Conservation (phyloP, 345 rosid species). For the Syzygium grande region DNA sequence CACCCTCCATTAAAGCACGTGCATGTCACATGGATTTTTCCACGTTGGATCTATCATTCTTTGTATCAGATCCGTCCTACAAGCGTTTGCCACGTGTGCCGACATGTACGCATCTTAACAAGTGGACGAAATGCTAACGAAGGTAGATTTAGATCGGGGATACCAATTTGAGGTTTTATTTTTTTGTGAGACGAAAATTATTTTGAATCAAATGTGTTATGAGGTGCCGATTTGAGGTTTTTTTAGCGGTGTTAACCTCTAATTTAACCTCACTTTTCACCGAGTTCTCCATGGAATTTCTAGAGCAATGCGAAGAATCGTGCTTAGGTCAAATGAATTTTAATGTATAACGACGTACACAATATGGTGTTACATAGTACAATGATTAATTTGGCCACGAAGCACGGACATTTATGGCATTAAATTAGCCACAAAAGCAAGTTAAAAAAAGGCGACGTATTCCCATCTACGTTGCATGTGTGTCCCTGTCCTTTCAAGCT, state of each 20-base stretch:
- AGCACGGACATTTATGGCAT: not conserved
- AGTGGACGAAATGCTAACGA: no score
- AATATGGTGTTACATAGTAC: not conserved
- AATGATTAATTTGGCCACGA: not conserved
- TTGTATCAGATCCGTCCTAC: fast-evolving
- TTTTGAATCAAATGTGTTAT: not conserved
- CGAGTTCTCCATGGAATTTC: not conserved
- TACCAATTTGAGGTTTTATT: no score
- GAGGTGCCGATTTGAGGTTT: not conserved
- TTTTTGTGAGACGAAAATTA: not conserved
- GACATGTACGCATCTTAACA: no score
- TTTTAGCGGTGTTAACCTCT: not conserved
- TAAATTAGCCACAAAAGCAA: not conserved
- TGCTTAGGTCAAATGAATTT: not conserved
- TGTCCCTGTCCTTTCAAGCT: not conserved
- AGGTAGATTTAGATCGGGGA: no score
- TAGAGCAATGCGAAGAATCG: not conserved
- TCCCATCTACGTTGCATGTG: not conserved
- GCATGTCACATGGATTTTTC: not conserved
- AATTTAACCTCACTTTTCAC: not conserved
- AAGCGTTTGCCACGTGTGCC: fast-evolving
- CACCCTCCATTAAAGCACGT: not conserved
- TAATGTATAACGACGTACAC: not conserved
- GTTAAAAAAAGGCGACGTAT: not conserved
- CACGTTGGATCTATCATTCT: not conserved